Base-by-base conservation (phyloP, 2,329 filamentous ascomycete genomes). In the Calonectria fujianensis region DNA sequence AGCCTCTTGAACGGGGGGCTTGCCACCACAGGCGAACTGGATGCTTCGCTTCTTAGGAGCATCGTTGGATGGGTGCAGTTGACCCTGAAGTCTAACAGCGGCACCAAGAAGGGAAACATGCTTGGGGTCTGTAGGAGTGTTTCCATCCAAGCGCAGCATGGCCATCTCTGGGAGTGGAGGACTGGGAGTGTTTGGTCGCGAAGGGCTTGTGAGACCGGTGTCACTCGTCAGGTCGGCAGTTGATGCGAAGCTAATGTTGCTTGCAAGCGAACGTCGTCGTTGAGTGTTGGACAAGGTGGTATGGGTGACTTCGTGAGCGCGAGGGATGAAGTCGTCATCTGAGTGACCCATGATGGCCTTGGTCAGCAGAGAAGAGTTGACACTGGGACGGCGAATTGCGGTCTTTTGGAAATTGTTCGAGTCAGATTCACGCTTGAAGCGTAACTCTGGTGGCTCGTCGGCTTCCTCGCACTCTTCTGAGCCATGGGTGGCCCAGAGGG, bases 181-280 rank as follows among this genome's bases (percentile, higher is more conserved):
- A 82, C 96, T 98, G 0, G 96, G 95, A 0, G 95, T 96, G 83
- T 92, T 95, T 45, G 95, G 95, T 71, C 95, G 90, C n/a, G 95
- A 94, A 52, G 96, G 96, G 81, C 95, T 98, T 24, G 96, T 98
- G 74, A 97, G 87, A 74, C 95, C 96, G 73, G 95, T 97, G 82
- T 98, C 97, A 85, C 96, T 98, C n/a, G 96, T 98, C 72, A 98
- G 89, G 78, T 98, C 96, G 48, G 94, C 94, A 4, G 95, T 97
- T 2, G 96, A 98, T 59, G 94, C 90, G 74, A 94, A 86, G 86
- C 96, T 98, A 78, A 92, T 88, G 82, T 93, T 96, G 88, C 95
- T 97, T 83, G 93, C 94, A 80, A 94, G 93, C 74, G 94, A 96
- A 74, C 92, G 88, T 79, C 90, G 87, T 73, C 90, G 86, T 41